Conservation (phyloP, 495 filamentous ascomycete species). For the Bryoglossum gracile region DNA sequence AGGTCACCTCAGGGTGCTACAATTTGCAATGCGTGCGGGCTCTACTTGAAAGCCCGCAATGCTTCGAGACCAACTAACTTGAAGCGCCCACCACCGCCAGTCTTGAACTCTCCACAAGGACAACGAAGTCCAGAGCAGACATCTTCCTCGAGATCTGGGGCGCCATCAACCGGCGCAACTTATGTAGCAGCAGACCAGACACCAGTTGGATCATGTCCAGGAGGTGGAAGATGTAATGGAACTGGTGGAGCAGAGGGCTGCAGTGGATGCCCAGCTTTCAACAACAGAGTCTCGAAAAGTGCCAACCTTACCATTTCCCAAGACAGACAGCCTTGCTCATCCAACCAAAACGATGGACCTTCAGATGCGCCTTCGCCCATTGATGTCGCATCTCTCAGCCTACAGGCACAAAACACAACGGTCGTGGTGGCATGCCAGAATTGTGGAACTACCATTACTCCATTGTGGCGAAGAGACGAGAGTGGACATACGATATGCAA, state of each 20-base stretch:
- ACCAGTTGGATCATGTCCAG: conserved; percentile 80
- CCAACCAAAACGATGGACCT: conserved; percentile 17
- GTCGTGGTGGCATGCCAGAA: conserved; percentile 93
- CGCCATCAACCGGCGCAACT: conserved; percentile 47
- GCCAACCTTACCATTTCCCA: conserved; percentile 51
- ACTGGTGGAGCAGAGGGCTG: conserved; percentile 95
- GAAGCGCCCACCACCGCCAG: conserved; percentile 46
- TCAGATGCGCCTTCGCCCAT: conserved; percentile 31
- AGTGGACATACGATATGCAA: conserved; percentile 97
- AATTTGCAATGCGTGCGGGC: conserved; percentile 96
- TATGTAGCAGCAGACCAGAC: conserved; percentile 70
- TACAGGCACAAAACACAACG: conserved; percentile 45
- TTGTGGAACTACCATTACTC: conserved; percentile 93
- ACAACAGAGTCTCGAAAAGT: conserved; percentile 90
- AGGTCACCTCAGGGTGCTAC: conserved; percentile 86
- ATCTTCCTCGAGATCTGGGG: conserved; percentile 29
- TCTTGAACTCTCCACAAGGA: neutral
- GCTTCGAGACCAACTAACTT: conserved; percentile 81
- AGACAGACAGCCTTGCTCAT: conserved; percentile 2
- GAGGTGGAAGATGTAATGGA: conserved; percentile 92
- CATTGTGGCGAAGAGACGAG: conserved; percentile 92
- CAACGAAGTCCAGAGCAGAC: conserved; percentile 29
- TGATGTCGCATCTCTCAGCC: conserved; percentile 29
- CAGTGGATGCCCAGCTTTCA: conserved; percentile 92
- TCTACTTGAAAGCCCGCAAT: conserved; percentile 92